phyloP scores from a whole-genome alignment of 2,329 filamentous ascomycete genomes.

The Trichoderma endophyticum region DNA sequence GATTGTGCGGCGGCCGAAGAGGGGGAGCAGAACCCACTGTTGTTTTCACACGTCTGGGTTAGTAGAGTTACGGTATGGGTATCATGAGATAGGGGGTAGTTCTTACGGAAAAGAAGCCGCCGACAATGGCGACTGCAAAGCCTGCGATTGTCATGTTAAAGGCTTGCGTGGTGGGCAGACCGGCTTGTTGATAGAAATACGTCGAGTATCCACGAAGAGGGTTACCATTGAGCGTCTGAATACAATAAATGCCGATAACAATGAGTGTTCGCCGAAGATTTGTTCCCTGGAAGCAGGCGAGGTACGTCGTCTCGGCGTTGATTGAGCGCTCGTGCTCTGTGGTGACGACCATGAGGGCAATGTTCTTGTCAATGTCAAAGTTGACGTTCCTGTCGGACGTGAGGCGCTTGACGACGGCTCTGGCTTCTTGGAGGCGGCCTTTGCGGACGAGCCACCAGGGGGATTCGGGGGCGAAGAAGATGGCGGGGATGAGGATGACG shows the following conservation, averaged over 20 bases:
- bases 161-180: constrained; percentile 26
- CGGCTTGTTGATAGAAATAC: constrained; percentile 33
- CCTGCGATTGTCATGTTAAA: constrained; percentile 33
- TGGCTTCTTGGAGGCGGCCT: constrained; percentile 31
- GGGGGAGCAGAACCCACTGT: constrained; percentile 40
- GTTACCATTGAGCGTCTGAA: constrained; percentile 27
- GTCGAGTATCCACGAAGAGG: constrained; percentile 29
- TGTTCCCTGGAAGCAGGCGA: constrained; percentile 42
- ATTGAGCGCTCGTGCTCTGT: constrained; percentile 38
- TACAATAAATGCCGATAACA: constrained; percentile 34
- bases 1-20: constrained; percentile 44
- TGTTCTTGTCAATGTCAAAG: constrained; percentile 28
- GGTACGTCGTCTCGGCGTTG: constrained; percentile 37
- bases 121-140: constrained; percentile 38
- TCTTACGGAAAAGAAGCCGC: constrained; percentile 37
- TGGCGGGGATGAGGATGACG: constrained; percentile 36
- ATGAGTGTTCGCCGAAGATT: constrained; percentile 51
- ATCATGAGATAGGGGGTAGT: no score
- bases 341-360: constrained; percentile 43
- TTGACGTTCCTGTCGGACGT: constrained; percentile 15
- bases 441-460: constrained; percentile 41
- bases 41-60: neutral
- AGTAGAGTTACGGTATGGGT: neutral
- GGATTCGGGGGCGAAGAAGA: constrained; percentile 44
- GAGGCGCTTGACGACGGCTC: constrained; percentile 30